Evolutionary conservation across 2,329 filamentous ascomycete species (phyloP), one percentile per base, ranked within the genome.

Genomic region (Nannizzia gypsea): DNA sequence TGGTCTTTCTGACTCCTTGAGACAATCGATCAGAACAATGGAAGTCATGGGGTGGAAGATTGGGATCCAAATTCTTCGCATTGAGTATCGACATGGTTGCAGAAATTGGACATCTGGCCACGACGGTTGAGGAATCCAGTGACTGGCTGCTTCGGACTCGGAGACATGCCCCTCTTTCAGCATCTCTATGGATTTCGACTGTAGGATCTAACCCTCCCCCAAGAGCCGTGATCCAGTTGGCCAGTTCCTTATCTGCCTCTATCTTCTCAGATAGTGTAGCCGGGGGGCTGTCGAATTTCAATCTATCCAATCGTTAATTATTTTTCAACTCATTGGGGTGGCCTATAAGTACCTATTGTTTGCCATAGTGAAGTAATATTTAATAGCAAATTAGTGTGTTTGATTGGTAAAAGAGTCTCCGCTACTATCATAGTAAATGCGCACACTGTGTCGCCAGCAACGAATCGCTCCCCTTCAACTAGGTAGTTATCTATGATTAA

Each of bases 21-120:
- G 86, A 70, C 64, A 88, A 83, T 1, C 67, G 67, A 0, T 64
- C 56, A 0, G 82, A 78, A 54, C 87, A 81, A 4, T 65, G 61
- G 13, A 74, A 63, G 1, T 66, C 71, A 54, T 74, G 71, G 11
- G 15, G 8, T 5, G 61, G 62, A 6, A 64, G 36, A n/a, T 56
- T 59, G 28, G 54, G 24, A 17, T 60, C 59, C 13, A 28, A 17
- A 22, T 62, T 52, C 13, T 44, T 36, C 22, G 61, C 24, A 48
- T 64, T 64, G 44, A 60, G n/a, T 63, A 64, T 62, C n/a, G 56
- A 34, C 2, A 64, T 61, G 40, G 28, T 67, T 65, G 20, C 60
- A 60, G 34, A 66, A 60, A 28, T 56, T 13, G 28, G 63, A 52
- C 28, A 67, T 63, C 13, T 68, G 4, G 59, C 63, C 44, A 59